Percentiles rank a stretch among this genome's conserved stretches.
phyloP scores from a whole-genome alignment of 768 basidiomycete genomes.

The Mycena capillaripes region DNA sequence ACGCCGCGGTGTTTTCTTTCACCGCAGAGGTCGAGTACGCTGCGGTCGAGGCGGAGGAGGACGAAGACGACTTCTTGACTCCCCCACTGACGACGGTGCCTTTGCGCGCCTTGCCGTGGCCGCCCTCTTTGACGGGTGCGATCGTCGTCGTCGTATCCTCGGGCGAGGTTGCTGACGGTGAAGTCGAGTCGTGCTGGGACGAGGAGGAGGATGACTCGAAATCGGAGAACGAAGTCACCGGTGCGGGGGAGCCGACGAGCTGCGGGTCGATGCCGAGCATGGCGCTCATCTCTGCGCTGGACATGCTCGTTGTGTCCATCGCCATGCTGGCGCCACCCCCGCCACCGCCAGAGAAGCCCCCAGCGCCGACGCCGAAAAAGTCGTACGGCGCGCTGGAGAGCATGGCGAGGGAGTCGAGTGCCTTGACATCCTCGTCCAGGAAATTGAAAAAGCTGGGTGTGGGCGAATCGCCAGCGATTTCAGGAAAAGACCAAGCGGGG shows the following conservation, averaged over 20 bases:
- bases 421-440: slow-evolving; percentile 61
- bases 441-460: slow-evolving; percentile 57
- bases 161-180: slow-evolving; percentile 39
- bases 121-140: slow-evolving; percentile 68
- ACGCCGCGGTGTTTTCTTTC: slow-evolving; percentile 52
- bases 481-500: slow-evolving; percentile 53
- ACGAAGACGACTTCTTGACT: slow-evolving; percentile 53
- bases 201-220: too few relatives aligned
- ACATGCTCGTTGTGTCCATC: slow-evolving; percentile 35
- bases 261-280: slow-evolving; percentile 75
- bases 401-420: slow-evolving; percentile 41
- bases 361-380: slow-evolving; percentile 57
- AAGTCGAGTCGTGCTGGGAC: slow-evolving; percentile 23
- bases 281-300: slow-evolving; percentile 23
- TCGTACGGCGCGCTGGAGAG: too few relatives aligned
- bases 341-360: slow-evolving; percentile 41
- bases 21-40: slow-evolving; percentile 29
- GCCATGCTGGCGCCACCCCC: slow-evolving; percentile 37
- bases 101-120: slow-evolving; percentile 72
- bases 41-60: too few relatives aligned
- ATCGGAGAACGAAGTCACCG: slow-evolving; percentile 45
- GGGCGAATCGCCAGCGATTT: slow-evolving; percentile 46
- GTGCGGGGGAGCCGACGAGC: slow-evolving; percentile 76
- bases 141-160: slow-evolving; percentile 56
- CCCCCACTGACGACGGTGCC: slow-evolving; percentile 79